Evolutionary conservation across 225 moss, liverwort and hornwort genomes (phyloP).

Genomic region (Pseudoscleropodium purum): DNA sequence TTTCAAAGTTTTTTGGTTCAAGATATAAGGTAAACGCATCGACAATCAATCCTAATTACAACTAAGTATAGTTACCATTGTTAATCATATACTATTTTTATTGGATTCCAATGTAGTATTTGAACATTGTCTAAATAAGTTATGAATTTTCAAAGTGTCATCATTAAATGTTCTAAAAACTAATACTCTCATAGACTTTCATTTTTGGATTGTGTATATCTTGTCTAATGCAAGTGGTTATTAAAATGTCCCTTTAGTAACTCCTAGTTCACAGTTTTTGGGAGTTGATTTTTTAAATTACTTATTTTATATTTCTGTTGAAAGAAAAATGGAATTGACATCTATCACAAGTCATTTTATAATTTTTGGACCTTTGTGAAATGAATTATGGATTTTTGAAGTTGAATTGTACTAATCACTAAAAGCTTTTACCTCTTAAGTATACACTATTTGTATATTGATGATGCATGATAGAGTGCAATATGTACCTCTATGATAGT

Average conservation of each 20-base stretch:
- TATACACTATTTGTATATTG: neutral
- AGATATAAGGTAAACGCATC: fast-evolving
- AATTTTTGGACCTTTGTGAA: neutral
- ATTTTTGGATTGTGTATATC: neutral
- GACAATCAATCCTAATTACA: neutral
- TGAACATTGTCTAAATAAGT: too few relatives aligned
- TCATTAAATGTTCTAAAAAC: neutral
- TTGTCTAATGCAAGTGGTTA: fast-evolving
- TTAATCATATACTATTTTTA: neutral
- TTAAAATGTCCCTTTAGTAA: neutral
- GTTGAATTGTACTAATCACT: fast-evolving
- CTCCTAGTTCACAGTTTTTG: fast-evolving
- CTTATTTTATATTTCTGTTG: neutral
- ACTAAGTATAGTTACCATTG: neutral
- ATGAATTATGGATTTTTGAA: neutral
- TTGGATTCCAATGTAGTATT: neutral
- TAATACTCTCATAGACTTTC: neutral
- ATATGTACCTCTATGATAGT: neutral
- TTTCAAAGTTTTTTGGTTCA: neutral
- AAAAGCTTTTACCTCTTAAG: neutral
- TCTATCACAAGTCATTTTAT: fast-evolving
- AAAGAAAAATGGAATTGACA: neutral
- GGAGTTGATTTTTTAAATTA: neutral
- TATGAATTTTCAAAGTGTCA: neutral
- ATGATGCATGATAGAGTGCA: neutral